Evolutionary conservation across 129 eudicot genomes (phyloP).

Genomic region (Deinandra increscens): DNA sequence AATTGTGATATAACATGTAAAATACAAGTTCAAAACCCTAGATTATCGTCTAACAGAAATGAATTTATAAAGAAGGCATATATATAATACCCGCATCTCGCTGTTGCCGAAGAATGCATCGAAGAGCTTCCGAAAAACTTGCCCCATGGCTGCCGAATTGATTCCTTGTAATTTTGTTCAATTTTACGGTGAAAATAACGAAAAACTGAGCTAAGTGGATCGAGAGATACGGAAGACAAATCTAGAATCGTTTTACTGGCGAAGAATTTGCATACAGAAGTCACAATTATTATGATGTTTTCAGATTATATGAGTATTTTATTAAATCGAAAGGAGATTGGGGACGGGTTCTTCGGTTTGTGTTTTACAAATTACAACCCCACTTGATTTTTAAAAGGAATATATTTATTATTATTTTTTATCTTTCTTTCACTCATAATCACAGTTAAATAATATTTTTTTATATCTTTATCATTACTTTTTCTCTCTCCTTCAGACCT

Average conservation of each 20-base stretch:
- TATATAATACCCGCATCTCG: slow-evolving; percentile 74
- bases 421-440: too few relatives aligned
- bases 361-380: too few relatives aligned
- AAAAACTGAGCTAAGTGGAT: not conserved
- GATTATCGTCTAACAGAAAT: slow-evolving; percentile 1
- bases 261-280: slow-evolving; percentile 1
- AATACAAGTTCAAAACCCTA: slow-evolving; percentile 19
- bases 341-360: not conserved
- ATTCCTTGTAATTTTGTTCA: not conserved
- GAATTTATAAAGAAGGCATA: not conserved
- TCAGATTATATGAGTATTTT: not conserved
- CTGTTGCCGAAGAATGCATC: slow-evolving; percentile 95
- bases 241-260: slow-evolving; percentile 18
- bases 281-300: slow-evolving; percentile 7
- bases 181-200: not conserved
- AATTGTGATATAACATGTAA: not conserved
- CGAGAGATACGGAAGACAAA: too few relatives aligned
- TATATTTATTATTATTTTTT: too few relatives aligned
- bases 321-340: not conserved
- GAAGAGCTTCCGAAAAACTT: slow-evolving; percentile 90
- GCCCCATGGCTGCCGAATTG: slow-evolving; percentile 57
- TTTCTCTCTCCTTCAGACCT: too few relatives aligned
- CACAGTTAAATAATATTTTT: too few relatives aligned
- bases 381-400: too few relatives aligned
- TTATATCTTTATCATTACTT: too few relatives aligned